Percentiles rank a stretch among this genome's conserved stretches.
phyloP scores from a whole-genome alignment of 164 flowering plant species.

The Nymphaea colorata region DNA sequence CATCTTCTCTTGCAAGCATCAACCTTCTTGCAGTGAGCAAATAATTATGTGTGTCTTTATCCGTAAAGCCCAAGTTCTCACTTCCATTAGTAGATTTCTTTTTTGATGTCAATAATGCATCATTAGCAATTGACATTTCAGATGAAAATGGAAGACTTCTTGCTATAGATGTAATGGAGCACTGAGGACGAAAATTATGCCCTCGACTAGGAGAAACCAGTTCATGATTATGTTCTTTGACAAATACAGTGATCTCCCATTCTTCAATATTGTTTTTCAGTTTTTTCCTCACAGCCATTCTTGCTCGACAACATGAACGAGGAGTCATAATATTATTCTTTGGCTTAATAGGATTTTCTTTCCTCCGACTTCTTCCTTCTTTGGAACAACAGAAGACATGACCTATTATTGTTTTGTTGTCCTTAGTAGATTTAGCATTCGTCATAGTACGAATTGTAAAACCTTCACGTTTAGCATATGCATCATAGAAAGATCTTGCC shows the following conservation, averaged over 20 bases:
- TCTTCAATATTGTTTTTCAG: constrained; percentile 18
- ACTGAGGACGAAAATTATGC: constrained; percentile 31
- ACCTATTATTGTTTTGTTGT: constrained; percentile 3
- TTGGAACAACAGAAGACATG: constrained; percentile 8
- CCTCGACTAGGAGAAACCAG: constrained; percentile 23
- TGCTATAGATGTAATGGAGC: constrained; percentile 22
- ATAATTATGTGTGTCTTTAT: neutral
- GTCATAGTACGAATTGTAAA: constrained; percentile 29
- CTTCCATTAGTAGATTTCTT: neutral
- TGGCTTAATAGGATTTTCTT: constrained; percentile 1
- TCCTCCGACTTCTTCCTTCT: constrained; percentile 6
- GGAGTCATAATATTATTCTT: constrained; percentile 4
- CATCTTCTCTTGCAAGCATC: constrained; percentile 4
- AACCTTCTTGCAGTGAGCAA: neutral
- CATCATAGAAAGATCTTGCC: constrained; percentile 29
- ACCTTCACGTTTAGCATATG: constrained; percentile 39
- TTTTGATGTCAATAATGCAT: neutral
- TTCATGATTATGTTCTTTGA: constrained; percentile 44
- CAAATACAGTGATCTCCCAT: constrained; percentile 31
- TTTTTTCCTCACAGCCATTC: constrained; percentile 5
- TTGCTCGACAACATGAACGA: constrained; percentile 11
- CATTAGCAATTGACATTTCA: neutral
- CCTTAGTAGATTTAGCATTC: constrained; percentile 19
- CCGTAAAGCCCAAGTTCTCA: constrained; percentile 14
- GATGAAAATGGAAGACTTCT: neutral